Conservation (phyloP, 2,329 filamentous ascomycete genomes). For the Fusarium decemcellulare region DNA sequence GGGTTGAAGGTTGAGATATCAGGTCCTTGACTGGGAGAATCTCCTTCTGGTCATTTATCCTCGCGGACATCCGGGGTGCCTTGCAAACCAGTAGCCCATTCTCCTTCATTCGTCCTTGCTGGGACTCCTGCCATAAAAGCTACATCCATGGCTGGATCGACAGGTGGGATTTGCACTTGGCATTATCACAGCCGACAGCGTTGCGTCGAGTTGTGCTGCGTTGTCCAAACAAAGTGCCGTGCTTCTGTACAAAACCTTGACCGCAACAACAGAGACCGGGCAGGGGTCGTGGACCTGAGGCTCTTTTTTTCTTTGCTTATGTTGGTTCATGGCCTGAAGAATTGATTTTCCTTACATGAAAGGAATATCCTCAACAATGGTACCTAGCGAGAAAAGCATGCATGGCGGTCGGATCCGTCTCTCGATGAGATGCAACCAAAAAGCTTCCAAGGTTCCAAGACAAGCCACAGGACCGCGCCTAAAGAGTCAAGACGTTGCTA, state of each 20-base stretch:
- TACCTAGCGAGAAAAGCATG: conserved; percentile 27
- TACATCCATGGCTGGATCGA: conserved; percentile 28
- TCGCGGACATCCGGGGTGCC: conserved; percentile 15
- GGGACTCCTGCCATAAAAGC: conserved; percentile 6
- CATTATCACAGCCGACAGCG: conserved; percentile 7
- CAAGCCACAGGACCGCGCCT: conserved; percentile 30
- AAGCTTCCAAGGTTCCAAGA: not conserved
- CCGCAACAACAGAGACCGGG: not conserved
- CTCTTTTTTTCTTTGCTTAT: conserved; percentile 1
- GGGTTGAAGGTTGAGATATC: conserved; percentile 35
- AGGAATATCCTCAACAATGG: not conserved
- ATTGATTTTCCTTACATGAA: conserved; percentile 24
- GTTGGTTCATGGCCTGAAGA: conserved; percentile 20
- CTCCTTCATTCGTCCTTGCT: not conserved
- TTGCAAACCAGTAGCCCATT: conserved; percentile 26
- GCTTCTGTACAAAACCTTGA: not conserved
- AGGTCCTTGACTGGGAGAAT: conserved; percentile 34
- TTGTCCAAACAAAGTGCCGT: conserved; percentile 19
- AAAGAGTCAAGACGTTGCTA: conserved; percentile 39
- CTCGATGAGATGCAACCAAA: conserved; percentile 6
- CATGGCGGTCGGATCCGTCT: conserved; percentile 18
- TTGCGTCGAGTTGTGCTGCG: conserved; percentile 25
- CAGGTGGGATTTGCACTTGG: conserved; percentile 17
- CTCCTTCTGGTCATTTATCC: conserved; percentile 29
- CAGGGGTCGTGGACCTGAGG: conserved; percentile 6